Evolutionary conservation across 2,329 filamentous ascomycete species (phyloP).

Genomic region (Curvularia verruculosa): DNA sequence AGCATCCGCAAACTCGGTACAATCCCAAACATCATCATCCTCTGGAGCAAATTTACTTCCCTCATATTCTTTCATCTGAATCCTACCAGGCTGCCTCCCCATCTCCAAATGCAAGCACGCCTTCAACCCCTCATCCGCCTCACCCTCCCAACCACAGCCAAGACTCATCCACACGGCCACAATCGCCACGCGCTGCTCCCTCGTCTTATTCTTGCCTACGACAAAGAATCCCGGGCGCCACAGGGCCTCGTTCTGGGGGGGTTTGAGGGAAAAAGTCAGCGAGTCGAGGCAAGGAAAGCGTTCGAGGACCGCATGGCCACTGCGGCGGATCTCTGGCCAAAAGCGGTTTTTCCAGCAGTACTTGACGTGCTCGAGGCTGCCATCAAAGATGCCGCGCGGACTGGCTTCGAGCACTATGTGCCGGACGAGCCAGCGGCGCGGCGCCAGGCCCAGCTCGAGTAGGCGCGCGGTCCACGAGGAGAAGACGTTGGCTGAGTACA

Average conservation of each 20-base stretch:
- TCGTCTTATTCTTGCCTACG: constrained; percentile 30
- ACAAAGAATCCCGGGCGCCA: constrained; percentile 39
- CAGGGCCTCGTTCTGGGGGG: constrained; percentile 14
- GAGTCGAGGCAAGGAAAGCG: constrained; percentile 34
- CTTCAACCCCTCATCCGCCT: constrained; percentile 27
- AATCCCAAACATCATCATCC: constrained; percentile 36
- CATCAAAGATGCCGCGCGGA: constrained; percentile 28
- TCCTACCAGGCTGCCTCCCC: constrained; percentile 12
- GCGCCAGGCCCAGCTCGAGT: constrained; percentile 22
- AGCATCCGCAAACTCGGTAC: constrained; percentile 32
- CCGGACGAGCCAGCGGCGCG: constrained; percentile 26
- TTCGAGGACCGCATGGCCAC: constrained; percentile 22
- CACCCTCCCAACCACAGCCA: constrained; percentile 28
- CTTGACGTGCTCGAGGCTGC: constrained; percentile 32
- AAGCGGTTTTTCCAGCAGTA: constrained; percentile 38
- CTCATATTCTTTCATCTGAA: constrained; percentile 25
- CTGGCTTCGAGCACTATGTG: constrained; percentile 32
- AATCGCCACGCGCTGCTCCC: constrained; percentile 33
- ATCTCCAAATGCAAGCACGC: constrained; percentile 37
- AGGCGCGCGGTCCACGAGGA: constrained; percentile 27
- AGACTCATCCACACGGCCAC: constrained; percentile 36
- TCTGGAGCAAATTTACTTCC: constrained; percentile 30
- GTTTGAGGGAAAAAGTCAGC: constrained; percentile 34
- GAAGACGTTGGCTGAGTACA: constrained; percentile 58
- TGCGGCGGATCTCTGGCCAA: constrained; percentile 36